phyloP scores from a whole-genome alignment of 2,329 filamentous ascomycete species.

The Diaporthe citri region DNA sequence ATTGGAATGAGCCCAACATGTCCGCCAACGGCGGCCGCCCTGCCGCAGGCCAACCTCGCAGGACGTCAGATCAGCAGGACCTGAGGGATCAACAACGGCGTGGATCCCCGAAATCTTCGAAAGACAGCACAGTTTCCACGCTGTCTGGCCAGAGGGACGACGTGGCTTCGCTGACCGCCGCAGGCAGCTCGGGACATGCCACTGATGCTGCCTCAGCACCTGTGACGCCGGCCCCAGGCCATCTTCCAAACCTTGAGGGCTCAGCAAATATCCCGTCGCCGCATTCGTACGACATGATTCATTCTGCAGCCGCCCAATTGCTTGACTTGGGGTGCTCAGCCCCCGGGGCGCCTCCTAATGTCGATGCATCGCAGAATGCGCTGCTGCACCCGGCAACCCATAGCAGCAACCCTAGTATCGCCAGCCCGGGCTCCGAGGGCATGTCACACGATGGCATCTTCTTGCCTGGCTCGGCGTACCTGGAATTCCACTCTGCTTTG shows the following conservation, averaged over 20 bases:
- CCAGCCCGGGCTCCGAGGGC: constrained; percentile 24
- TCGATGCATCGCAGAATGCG: neutral
- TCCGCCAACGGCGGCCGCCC: neutral
- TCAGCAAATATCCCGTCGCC: constrained; percentile 3
- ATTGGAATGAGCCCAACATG: constrained; percentile 19
- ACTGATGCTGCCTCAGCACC: constrained; percentile 11
- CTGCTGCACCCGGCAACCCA: constrained; percentile 5
- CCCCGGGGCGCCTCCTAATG: neutral
- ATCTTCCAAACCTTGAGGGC: neutral
- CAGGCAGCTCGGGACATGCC: constrained; percentile 2
- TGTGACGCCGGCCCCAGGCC: constrained; percentile 1
- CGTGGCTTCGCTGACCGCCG: constrained; percentile 6
- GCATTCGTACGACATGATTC: constrained; percentile 25
- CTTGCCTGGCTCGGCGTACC: constrained; percentile 18
- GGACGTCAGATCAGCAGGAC: neutral
- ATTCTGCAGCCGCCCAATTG: constrained; percentile 16
- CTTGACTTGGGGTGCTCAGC: constrained; percentile 19
- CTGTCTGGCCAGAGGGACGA: constrained; percentile 1
- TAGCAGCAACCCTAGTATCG: constrained; percentile 15
- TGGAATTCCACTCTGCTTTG: constrained; percentile 20
- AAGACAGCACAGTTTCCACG: constrained; percentile 10
- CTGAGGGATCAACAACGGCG: constrained; percentile 7
- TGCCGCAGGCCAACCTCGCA: neutral
- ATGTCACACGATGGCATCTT: constrained; percentile 25
- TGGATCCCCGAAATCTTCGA: constrained; percentile 9